Evolutionary conservation across 2,329 filamentous ascomycete species (phyloP), one percentile per base, ranked within the genome.

Genomic region (Apiospora sp.): DNA sequence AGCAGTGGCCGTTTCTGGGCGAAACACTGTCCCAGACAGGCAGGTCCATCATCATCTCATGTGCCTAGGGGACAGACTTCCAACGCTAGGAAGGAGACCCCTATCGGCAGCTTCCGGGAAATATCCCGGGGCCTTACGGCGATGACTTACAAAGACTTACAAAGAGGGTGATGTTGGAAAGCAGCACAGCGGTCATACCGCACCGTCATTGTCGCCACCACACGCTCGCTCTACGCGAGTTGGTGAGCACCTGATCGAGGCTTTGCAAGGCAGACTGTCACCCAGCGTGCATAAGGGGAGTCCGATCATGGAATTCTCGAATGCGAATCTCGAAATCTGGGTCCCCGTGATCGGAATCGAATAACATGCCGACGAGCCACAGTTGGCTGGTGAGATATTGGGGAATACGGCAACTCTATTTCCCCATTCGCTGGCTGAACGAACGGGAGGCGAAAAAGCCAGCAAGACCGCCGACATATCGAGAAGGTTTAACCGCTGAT

Each of bases 381-480:
- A 61, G 30, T 37, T 22, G 54, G 30, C 22, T 30, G 14, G 34
- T 61, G 19, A 61, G 4, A 37, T 37, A 3, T 8, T 37, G 46
- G 46, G 30, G 16, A 22, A 12, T 12, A 54, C 6, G 19, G 54
- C 54, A 22, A n/a, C 16, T 61, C 54, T 34, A 13, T 8, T 12
- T 24, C 10, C 44, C 49, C 69, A 71, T 71, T 72, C 68, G 71
- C 34, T 34, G 24, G 27, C 8, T n/a, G 37, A 70, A 43, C 67
- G 70, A 73, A 49, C 10, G 27, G 58, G 64, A 48, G 72, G 72
- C 72, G 67, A 73, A 73, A 41, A 41, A n/a, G 27, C 51, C 49
- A 14, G 10, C 37, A 8, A 43, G 64, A 43, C 67, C 7, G 41
- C n/a, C 30, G 34, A 64, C 58, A 41, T 34, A 64, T 64, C 58